Base-by-base conservation (phyloP, 192 early-diverging fungal species). In the Linnemannia schmuckeri region DNA sequence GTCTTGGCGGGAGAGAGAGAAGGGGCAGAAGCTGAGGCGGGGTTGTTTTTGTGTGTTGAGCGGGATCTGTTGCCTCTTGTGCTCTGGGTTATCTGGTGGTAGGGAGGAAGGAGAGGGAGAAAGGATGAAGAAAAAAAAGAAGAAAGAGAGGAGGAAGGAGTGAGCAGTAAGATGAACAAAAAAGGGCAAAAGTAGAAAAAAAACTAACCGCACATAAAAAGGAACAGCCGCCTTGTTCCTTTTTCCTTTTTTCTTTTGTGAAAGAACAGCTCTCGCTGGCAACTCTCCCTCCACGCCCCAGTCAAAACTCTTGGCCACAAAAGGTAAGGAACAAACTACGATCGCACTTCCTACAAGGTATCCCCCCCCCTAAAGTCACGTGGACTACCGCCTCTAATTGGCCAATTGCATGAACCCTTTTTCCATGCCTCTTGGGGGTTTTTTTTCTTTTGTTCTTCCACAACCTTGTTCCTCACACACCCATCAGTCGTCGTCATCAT, bases 61-160 rank as follows among this genome's bases (percentile, higher is more conserved):
- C 30, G 61, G 61, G 61, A 66, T 35, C 61, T 24, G n/a, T 15
- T 66, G n/a, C 27, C 27, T 33, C 61, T 66, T 66, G 61, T 12
- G 61, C 27, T 35, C 37, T 72, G 7, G 8, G 70, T 18, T 24
- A 40, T 38, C 38, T 38, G 41, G 7, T 42, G 15, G 47, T 44
- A 24, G 38, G 66, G n/a, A 24, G 20, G 52, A 49, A 33, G 27
- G 41, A 9, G 13, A 18, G 46, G 18, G 22, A 22, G 22, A 33
- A 70, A 76, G 40, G 22, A n/a, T 13, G 30, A 57, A 61, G n/a
- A 63, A 78, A 70, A 35, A 41, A 33, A 22, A 66, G 66, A 47
- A 47, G 41, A 40, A 40, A 54, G 41, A n/a, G 24, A 68, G 38
- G 17, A 5, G 38, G 27, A 69, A 69, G 17, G 38, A 40, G 69